phyloP scores from a whole-genome alignment of 2,329 filamentous ascomycete species.

The Aspergillus unguis region DNA sequence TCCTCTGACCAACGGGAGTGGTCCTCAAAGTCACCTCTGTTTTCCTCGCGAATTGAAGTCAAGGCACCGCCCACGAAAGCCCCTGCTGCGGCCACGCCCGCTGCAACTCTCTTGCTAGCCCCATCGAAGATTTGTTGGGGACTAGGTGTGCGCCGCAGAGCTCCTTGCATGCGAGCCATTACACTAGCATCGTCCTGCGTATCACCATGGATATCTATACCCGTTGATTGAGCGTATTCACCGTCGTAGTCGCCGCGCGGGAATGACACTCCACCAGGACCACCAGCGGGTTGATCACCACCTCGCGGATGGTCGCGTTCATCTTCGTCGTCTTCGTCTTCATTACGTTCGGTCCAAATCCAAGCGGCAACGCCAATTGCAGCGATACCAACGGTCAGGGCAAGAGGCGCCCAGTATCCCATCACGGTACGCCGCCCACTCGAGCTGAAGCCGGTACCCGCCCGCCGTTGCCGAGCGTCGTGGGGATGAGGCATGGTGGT shows the following conservation, averaged over 20 bases:
- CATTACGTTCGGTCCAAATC: conserved; percentile 86
- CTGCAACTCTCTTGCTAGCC: conserved; percentile 75
- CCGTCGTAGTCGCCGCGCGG: conserved; percentile 29
- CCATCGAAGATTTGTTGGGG: conserved; percentile 85
- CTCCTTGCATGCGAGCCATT: conserved; percentile 74
- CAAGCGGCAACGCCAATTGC: conserved; percentile 83
- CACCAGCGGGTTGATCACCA: conserved; percentile 25
- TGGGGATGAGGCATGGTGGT: conserved; percentile 40
- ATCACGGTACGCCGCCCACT: conserved; percentile 41
- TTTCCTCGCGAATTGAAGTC: conserved; percentile 79
- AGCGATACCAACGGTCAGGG: conserved; percentile 80
- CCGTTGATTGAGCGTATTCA: conserved; percentile 35
- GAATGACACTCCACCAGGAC: conserved; percentile 23
- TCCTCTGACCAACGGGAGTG: conserved; percentile 93
- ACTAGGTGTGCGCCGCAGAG: conserved; percentile 75
- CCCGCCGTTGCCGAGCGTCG: conserved; percentile 38
- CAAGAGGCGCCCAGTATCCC: conserved; percentile 84
- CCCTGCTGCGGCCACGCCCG: conserved; percentile 77
- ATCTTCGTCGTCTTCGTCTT: conserved; percentile 65
- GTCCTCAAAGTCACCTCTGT: conserved; percentile 74
- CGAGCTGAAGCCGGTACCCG: conserved; percentile 41
- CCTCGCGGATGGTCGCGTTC: conserved; percentile 54
- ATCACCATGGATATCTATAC: conserved; percentile 30
- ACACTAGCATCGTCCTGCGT: conserved; percentile 55
- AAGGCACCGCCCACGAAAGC: conserved; percentile 79